Evolutionary conservation across 805 yeast genomes (phyloP), one percentile per base, ranked within the genome.

Genomic region (Starmerella asiatica): DNA sequence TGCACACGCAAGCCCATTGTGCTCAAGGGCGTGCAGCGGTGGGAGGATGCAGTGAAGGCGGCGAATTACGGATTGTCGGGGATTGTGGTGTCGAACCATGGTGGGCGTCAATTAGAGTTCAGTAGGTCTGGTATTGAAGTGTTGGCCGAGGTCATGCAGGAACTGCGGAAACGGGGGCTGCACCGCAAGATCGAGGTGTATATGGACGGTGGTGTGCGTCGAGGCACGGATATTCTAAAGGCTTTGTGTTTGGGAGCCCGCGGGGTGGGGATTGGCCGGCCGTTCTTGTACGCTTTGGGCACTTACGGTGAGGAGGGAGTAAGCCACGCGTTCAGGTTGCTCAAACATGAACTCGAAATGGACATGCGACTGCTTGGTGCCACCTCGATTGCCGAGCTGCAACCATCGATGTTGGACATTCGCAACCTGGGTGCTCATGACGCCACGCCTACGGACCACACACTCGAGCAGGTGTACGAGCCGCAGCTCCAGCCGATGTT

Each of bases 41-140:
- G 72, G 31, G 88, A 80, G 46, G 94, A 84, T 55, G 85, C 79
- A 0, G 56, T 82, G 16, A 59, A 63, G 49, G 94, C 94, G 0
- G 74, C 73, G 5, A 78, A 80, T 47, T 60, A 69, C 50, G 91
- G 91, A 3, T 69, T 71, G 21, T 71, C 75, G 32, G 94, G 86
- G 31, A 77, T 83, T n/a, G 83, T 84, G 3, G 53, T 83, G 37
- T 81, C 93, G 2, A 84, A 83, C 56, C 94, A 83, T 60, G 94
- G 94, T 44, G 94, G 94, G 31, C 67, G 94, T 45, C 94, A 83
- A 59, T 63, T 84, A 41, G 95, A 84, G 59, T 80, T 73, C 53
- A 67, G 93, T 1, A 69, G 81, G n/a, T 74, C 93, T 0, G 79
- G 86, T 2, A 65, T 84, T 27, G 69, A 65, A 48, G 72, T 80